These are phyloP conservation scores for Lentinus tigrinus DNA, from an alignment of 768 basidiomycete species.

Conservation along the genomic window DNA sequence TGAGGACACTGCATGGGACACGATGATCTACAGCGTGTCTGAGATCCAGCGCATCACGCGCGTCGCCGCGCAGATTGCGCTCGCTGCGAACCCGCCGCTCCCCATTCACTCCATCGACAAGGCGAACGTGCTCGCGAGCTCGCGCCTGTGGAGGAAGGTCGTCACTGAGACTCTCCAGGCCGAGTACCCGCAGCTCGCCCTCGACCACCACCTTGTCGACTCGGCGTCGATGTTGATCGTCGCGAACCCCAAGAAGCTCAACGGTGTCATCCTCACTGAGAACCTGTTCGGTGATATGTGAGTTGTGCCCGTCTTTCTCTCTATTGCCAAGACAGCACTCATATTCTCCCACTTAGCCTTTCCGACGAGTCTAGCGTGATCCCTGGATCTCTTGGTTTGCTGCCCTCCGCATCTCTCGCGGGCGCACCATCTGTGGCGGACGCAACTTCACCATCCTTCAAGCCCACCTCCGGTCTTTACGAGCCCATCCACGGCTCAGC, in stretches of 20 bases:
- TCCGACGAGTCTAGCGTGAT: constrained; percentile 98
- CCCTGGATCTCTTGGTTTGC: constrained; percentile 92
- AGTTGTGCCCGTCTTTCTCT: constrained; percentile 29
- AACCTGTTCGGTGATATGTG: constrained; percentile 98
- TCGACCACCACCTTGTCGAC: constrained; percentile 94
- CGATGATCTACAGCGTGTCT: constrained; percentile 85
- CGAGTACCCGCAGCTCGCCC: constrained; percentile 85
- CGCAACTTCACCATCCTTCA: constrained; percentile 54
- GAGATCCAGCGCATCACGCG: constrained; percentile 95
- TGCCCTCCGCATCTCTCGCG: constrained; percentile 95
- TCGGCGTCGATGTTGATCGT: constrained; percentile 97
- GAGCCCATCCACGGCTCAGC: constrained; percentile 99
- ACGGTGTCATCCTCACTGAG: constrained; percentile 93
- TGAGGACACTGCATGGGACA: constrained; percentile 81
- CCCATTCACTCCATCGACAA: constrained; percentile 95
- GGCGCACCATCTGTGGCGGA: constrained; percentile 66
- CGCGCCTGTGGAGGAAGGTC: constrained; percentile 90
- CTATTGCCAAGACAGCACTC: not conserved
- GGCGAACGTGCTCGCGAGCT: constrained; percentile 96
- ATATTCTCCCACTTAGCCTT: constrained; percentile 49
- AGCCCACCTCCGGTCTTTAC: constrained; percentile 85
- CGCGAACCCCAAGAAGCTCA: constrained; percentile 83
- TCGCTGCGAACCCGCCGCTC: constrained; percentile 79
- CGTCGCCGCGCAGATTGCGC: constrained; percentile 91
- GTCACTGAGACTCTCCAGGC: constrained; percentile 80